A percentile compares a stretch with the other conserved stretches of the same genome.
Evolutionary conservation across 179 eudicot species (phyloP).

Genomic region (Camellia oleifera): DNA sequence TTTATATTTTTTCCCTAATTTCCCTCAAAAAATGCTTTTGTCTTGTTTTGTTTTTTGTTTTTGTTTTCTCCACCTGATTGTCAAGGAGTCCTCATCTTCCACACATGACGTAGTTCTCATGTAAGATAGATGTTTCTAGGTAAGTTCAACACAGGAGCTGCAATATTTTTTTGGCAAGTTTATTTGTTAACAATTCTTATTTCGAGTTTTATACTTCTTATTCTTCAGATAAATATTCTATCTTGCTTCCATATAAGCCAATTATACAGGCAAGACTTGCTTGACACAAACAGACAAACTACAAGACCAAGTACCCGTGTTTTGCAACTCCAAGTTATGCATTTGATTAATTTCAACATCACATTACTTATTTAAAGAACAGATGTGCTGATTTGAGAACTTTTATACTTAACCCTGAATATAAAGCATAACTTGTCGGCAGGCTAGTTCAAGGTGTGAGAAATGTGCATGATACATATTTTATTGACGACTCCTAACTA

Average conservation of each 20-base stretch:
- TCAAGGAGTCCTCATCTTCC: no score
- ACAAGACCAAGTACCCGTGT: neutral
- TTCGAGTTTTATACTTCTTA: neutral
- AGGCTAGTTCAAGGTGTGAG: neutral
- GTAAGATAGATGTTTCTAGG: neutral
- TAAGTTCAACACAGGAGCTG: neutral
- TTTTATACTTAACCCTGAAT: neutral
- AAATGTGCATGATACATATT: neutral
- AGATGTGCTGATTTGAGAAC: neutral
- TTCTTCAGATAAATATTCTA: neutral
- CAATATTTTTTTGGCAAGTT: neutral
- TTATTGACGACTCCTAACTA: neutral
- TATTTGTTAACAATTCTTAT: constrained; percentile 1
- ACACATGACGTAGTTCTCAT: no score
- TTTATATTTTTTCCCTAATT: neutral
- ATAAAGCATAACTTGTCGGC: neutral
- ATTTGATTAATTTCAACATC: neutral
- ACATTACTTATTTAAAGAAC: neutral
- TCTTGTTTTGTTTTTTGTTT: no score
- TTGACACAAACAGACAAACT: neutral
- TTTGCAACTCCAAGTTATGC: neutral
- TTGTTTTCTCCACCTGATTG: no score
- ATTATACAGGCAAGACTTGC: neutral
- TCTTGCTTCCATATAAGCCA: neutral
- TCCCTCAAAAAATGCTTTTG: no score